Percentiles rank a stretch among this genome's conserved stretches.
Conservation (phyloP, 2,329 filamentous ascomycete genomes). For the Triangularia verruculosa region DNA sequence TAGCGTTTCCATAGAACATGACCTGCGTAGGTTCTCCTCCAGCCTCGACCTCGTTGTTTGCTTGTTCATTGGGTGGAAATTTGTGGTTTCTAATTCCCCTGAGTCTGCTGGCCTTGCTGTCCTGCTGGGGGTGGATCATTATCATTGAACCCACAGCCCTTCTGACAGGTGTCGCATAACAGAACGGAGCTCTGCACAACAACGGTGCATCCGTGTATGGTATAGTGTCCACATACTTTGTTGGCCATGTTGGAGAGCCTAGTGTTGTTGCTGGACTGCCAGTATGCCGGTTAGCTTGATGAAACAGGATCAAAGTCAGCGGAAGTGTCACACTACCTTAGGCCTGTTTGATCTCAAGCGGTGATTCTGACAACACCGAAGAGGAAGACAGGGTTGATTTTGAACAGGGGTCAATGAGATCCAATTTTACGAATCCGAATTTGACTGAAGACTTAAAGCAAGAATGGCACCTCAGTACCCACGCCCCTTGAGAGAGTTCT, state of each 20-base stretch:
- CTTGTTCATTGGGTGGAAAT: background rate
- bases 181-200: background rate
- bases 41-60: background rate
- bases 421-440: background rate
- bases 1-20: background rate
- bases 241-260: conserved; percentile 17
- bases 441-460: background rate
- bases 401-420: background rate
- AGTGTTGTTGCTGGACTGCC: background rate
- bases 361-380: background rate
- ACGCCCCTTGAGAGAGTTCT: background rate
- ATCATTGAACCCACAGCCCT: background rate
- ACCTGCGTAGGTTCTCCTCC: background rate
- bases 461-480: background rate
- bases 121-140: background rate
- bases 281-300: background rate
- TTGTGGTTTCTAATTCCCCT: background rate
- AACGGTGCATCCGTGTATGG: conserved; percentile 17
- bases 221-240: conserved; percentile 25
- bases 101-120: background rate
- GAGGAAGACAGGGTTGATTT: background rate
- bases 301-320: background rate
- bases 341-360: background rate
- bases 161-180: background rate
- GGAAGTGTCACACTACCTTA: background rate